Evolutionary conservation across 2,329 filamentous ascomycete genomes (phyloP).

Genomic region (Neofusicoccum sp.): DNA sequence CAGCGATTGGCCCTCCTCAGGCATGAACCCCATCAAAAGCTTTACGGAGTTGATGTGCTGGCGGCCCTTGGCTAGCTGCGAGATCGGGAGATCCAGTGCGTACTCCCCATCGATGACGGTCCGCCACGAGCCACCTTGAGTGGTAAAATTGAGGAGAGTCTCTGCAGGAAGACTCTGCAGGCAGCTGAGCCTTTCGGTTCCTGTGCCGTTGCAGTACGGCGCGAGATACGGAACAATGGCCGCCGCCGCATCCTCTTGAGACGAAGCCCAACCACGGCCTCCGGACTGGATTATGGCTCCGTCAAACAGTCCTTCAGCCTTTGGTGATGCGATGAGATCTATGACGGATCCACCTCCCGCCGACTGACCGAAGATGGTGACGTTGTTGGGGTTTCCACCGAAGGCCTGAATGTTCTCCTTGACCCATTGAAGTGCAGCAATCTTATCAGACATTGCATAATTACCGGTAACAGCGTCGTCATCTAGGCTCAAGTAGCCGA

Average conservation of each 20-base stretch:
- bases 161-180: slow-evolving; percentile 21
- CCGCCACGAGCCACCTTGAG: background rate
- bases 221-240: background rate
- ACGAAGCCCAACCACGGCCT: slow-evolving; percentile 29
- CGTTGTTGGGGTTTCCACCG: slow-evolving; percentile 37
- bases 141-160: slow-evolving; percentile 20
- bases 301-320: slow-evolving; percentile 38
- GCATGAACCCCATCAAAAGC: slow-evolving; percentile 3
- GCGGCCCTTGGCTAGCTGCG: background rate
- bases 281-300: slow-evolving; percentile 42
- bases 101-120: background rate
- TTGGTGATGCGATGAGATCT: slow-evolving; percentile 19
- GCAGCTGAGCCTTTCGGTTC: background rate
- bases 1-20: slow-evolving; percentile 3
- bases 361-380: slow-evolving; percentile 49
- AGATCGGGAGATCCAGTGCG: background rate
- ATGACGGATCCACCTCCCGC: slow-evolving; percentile 43
- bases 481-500: slow-evolving; percentile 64
- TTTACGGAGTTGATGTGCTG: background rate
- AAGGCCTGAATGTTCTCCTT: slow-evolving; percentile 38
- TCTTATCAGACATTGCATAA: slow-evolving; percentile 36
- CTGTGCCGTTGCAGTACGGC: slow-evolving; percentile 30
- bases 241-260: slow-evolving; percentile 31
- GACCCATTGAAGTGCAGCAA: slow-evolving; percentile 38
- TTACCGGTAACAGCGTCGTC: slow-evolving; percentile 49